Percentiles rank a stretch among this genome's conserved stretches.
Conservation (phyloP, 2,329 filamentous ascomycete genomes). For the Colletotrichum liaoningense region DNA sequence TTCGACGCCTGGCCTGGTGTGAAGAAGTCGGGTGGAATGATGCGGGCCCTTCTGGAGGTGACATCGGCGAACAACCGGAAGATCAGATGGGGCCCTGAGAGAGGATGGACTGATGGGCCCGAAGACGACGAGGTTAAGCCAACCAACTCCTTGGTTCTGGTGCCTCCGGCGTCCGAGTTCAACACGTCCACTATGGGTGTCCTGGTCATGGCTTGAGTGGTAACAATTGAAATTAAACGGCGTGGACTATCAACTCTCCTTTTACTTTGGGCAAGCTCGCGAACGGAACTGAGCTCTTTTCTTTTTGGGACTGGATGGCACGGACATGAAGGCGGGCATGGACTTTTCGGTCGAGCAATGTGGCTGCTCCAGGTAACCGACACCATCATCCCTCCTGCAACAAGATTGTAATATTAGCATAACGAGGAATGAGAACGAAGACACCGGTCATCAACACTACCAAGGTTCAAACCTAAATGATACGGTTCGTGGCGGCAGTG, state of each 20-base stretch:
- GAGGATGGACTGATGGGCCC: conserved; percentile 71
- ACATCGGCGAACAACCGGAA: conserved; percentile 59
- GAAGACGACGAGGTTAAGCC: conserved; percentile 51
- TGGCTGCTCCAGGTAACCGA: background rate
- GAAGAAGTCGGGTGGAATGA: conserved; percentile 72
- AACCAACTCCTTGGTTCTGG: conserved; percentile 16
- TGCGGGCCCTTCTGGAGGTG: conserved; percentile 68
- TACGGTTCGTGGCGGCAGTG: background rate
- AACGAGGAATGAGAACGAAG: conserved; percentile 26
- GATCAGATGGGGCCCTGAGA: conserved; percentile 75
- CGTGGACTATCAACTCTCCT: background rate
- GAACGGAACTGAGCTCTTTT: background rate
- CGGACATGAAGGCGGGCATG: background rate
- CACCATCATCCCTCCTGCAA: conserved; percentile 14
- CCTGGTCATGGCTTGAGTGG: conserved; percentile 31
- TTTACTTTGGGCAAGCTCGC: background rate
- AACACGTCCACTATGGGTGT: conserved; percentile 27
- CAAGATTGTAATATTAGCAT: conserved; percentile 32
- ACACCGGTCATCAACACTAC: background rate
- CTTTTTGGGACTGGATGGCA: background rate
- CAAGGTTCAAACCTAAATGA: background rate
- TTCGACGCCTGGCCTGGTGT: conserved; percentile 78
- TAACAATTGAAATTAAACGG: background rate
- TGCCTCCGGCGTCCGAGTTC: conserved; percentile 20
- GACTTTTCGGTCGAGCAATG: background rate